Conservation (phyloP, 2,329 filamentous ascomycete species). For the Clarireedia homoeocarpa region DNA sequence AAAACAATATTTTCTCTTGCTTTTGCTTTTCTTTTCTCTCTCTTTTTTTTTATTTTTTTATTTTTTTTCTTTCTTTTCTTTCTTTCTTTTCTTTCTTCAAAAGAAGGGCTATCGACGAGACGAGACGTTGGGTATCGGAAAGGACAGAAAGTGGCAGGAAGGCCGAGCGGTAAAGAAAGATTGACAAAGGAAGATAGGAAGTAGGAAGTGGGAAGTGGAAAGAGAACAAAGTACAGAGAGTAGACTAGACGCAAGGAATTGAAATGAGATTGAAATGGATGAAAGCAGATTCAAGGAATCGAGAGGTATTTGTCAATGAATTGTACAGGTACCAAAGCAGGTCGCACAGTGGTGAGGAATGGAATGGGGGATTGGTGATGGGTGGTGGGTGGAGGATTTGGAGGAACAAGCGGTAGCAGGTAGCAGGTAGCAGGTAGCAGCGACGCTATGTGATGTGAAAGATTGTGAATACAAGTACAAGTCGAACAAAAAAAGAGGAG, state of each 20-base stretch:
- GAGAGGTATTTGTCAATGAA: no score
- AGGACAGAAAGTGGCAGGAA: conserved; percentile 4
- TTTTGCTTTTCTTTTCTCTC: not conserved
- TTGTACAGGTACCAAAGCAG: no score
- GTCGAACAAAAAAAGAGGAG: not conserved
- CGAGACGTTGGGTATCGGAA: not conserved
- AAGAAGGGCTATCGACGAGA: not conserved
- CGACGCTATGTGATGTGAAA: conserved; percentile 5
- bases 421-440: no score
- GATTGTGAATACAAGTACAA: not conserved
- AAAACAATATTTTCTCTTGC: not conserved
- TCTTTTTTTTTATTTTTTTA: no score
- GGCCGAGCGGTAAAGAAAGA: not conserved
- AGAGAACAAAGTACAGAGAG: no score
- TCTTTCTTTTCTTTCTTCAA: not conserved
- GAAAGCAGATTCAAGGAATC: no score
- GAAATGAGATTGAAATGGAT: no score
- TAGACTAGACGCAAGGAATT: no score
- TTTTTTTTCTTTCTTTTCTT: not conserved
- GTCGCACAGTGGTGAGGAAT: not conserved
- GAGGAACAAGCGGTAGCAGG: not conserved
- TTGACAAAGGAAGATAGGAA: conserved; percentile 3
- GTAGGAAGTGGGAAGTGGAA: not conserved
- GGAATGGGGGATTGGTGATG: not conserved
- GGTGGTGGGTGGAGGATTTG: no score